phyloP scores from a whole-genome alignment of 2,329 filamentous ascomycete genomes.

The Aureobasidium sp. region DNA sequence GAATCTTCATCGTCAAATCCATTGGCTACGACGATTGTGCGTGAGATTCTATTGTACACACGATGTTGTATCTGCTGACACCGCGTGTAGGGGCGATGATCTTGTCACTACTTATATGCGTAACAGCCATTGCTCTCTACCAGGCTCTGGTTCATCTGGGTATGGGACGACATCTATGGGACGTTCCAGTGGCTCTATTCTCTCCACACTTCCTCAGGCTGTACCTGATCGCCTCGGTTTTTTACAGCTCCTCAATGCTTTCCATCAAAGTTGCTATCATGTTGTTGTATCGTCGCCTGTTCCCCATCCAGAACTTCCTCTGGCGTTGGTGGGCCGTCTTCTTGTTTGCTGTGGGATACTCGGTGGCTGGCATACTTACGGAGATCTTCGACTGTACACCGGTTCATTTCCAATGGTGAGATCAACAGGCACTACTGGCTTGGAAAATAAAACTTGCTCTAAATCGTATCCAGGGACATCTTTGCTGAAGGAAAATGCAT shows the following conservation, averaged over 20 bases:
- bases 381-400: conserved; percentile 15
- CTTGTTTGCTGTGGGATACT: conserved; percentile 10
- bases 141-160: conserved; percentile 8
- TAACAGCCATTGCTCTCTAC: conserved; percentile 9
- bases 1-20: conserved; percentile 13
- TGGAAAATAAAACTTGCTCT: not conserved
- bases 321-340: conserved; percentile 15
- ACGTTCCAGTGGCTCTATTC: conserved; percentile 7
- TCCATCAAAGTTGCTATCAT: conserved; percentile 23
- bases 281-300: conserved; percentile 14
- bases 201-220: conserved; percentile 4
- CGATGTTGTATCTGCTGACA: not conserved
- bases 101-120: conserved; percentile 2
- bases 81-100: conserved; percentile 2
- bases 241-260: conserved; percentile 14
- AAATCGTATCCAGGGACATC: not conserved
- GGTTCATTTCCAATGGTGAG: conserved; percentile 12
- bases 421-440: not conserved
- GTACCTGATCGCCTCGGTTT: conserved; percentile 8
- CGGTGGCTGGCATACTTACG: conserved; percentile 7
- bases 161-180: conserved; percentile 11
- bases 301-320: conserved; percentile 10
- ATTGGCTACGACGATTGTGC: conserved; percentile 13
- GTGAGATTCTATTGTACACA: not conserved
- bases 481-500: conserved; percentile 12